A percentile compares a stretch with the other conserved stretches of the same genome.
Conservation (phyloP, 2,329 filamentous ascomycete genomes). For the Penicillium freii region DNA sequence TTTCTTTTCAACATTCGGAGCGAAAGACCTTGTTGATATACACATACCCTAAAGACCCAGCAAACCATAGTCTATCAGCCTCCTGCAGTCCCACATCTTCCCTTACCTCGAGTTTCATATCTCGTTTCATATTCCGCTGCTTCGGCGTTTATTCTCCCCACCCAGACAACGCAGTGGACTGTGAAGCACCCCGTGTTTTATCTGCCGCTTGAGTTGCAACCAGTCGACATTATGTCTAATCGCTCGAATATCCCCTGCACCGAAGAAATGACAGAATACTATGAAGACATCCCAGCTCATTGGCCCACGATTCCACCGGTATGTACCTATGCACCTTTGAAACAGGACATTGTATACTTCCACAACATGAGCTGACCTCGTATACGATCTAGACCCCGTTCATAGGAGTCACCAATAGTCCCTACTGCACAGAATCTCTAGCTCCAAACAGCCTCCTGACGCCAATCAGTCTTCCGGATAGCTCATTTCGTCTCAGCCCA, state of each 20-base stretch:
- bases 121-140: conserved; percentile 28
- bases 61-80: conserved; percentile 12
- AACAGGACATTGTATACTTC: background rate
- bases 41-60: conserved; percentile 1
- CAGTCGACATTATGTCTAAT: conserved; percentile 30
- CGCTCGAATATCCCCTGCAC: conserved; percentile 22
- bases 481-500: conserved; percentile 36
- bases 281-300: conserved; percentile 26
- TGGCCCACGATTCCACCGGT: conserved; percentile 35
- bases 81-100: conserved; percentile 8
- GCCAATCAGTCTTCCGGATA: conserved; percentile 41
- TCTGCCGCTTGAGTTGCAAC: conserved; percentile 27
- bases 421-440: conserved; percentile 35
- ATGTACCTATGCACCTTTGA: conserved; percentile 17
- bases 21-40: conserved; percentile 7
- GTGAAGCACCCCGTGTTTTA: conserved; percentile 18
- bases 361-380: conserved; percentile 11
- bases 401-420: conserved; percentile 25
- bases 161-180: conserved; percentile 14
- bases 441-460: conserved; percentile 36
- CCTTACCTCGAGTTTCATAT: conserved; percentile 18
- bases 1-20: conserved; percentile 2
- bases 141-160: conserved; percentile 20
- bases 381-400: conserved; percentile 23
- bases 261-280: conserved; percentile 31